Conservation (phyloP, 1,139 yeast genomes). For the Komagataea norvegica region DNA sequence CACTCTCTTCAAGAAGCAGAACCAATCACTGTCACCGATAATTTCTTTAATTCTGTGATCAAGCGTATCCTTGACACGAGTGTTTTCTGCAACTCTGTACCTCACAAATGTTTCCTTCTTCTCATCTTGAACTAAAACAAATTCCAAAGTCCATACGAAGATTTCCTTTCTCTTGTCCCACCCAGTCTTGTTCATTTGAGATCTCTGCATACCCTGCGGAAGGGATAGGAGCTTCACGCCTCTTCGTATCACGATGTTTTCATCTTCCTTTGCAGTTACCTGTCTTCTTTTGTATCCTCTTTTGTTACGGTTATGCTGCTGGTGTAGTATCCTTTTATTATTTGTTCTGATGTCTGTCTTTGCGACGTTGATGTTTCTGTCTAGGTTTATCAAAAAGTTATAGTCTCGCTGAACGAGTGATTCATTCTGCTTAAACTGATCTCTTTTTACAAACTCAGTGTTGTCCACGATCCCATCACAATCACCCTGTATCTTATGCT, state of each 20-base stretch:
- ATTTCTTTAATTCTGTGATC: slow-evolving; percentile 14
- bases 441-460: slow-evolving; percentile 45
- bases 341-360: slow-evolving; percentile 42
- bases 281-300: slow-evolving; percentile 7
- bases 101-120: slow-evolving; percentile 10
- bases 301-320: slow-evolving; percentile 2
- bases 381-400: slow-evolving; percentile 61
- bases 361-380: slow-evolving; percentile 50
- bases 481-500: slow-evolving; percentile 56
- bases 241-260: slow-evolving; percentile 29
- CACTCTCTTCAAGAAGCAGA: slow-evolving; percentile 18
- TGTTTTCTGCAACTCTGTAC: slow-evolving; percentile 19
- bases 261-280: slow-evolving; percentile 1
- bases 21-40: slow-evolving; percentile 3
- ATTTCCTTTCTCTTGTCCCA: slow-evolving; percentile 62
- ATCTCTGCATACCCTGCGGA: slow-evolving; percentile 77
- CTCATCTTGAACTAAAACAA: slow-evolving; percentile 42
- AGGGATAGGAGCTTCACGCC: slow-evolving; percentile 49
- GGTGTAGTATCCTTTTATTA: slow-evolving; percentile 28
- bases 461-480: slow-evolving; percentile 71
- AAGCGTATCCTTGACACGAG: slow-evolving; percentile 13
- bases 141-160: slow-evolving; percentile 79
- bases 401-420: slow-evolving; percentile 72
- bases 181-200: slow-evolving; percentile 61
- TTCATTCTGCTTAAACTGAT: slow-evolving; percentile 33